Evolutionary conservation across 352 stramenopile species (phyloP).

Genomic region (Phytophthora vignae): DNA sequence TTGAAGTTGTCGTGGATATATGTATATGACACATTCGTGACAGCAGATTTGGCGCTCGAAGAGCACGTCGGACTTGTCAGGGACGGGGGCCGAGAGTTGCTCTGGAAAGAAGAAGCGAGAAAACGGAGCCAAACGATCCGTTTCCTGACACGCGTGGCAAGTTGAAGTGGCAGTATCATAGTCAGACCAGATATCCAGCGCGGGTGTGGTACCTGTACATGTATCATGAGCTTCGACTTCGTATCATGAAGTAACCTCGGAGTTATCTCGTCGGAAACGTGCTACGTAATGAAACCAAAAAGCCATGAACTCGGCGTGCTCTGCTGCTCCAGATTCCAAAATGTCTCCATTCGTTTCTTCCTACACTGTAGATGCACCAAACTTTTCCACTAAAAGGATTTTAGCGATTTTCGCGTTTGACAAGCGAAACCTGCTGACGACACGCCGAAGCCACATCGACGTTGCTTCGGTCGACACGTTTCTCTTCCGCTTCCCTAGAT

Average conservation of each 20-base stretch:
- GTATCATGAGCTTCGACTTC: neutral
- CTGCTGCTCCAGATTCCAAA: neutral
- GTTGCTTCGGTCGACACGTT: conserved; percentile 11
- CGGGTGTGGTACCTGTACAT: conserved; percentile 1
- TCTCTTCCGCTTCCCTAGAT: conserved; percentile 20
- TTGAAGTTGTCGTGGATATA: neutral
- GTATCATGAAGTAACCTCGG: neutral
- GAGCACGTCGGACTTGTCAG: neutral
- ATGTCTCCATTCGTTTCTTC: too few relatives aligned
- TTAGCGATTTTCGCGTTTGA: neutral
- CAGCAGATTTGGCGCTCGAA: neutral
- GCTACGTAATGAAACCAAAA: neutral
- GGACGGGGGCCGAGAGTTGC: too few relatives aligned
- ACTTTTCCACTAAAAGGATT: too few relatives aligned
- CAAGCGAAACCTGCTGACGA: neutral
- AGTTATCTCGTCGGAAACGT: neutral
- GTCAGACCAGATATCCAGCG: conserved; percentile 21
- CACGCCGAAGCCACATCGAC: neutral
- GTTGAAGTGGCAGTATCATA: conserved; percentile 18
- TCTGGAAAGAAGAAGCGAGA: too few relatives aligned
- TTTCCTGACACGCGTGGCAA: neutral
- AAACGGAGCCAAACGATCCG: conserved; percentile 3
- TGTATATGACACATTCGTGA: neutral
- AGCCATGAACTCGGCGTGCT: neutral
- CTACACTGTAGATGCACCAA: too few relatives aligned